Base-by-base conservation (phyloP, 352 stramenopile species). In the Pythium dissimile region DNA sequence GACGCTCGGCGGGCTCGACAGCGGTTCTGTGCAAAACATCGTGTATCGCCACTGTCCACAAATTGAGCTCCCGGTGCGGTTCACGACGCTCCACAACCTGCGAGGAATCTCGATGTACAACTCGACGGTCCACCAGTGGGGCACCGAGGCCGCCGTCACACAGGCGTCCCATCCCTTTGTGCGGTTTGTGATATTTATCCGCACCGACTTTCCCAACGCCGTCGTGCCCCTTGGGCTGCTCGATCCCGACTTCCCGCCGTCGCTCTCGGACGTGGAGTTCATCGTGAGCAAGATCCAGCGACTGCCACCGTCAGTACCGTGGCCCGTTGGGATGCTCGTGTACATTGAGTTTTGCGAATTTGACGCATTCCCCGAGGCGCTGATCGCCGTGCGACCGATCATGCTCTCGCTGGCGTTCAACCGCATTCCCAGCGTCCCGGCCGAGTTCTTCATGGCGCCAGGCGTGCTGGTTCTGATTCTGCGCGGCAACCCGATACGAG, bases 1-100 rank as follows among this genome's bases (percentile, higher is more conserved):
- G 4, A 44, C 55, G 0, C 63, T 72, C 20, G 44, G 18, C 1
- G 3, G 16, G 2, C 43, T 85, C 21, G 59, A 82, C 24, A 27
- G 35, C 1, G n/a, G 23, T 9, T 71, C 64, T 3, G 47, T 73
- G 5, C 41, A 44, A 15, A 41, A 69, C 5, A 43, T 84, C 12
- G 48, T 69, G 10, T 64, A 83, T 12, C 73, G 69, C 7, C 67
- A 86, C 32, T 84, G 72, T 28, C 42, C 63, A 0, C 42, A 37
- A 5, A 32, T 84, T 6, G 70, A 82, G 21, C 46, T 82, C 5
- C 55, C 66, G 2, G 20, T 44, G 0, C 48, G 46, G 4, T 38
- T 84, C 0, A 23, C 59, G 1, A 20, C 58, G 9, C 80, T 82
- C 53, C 58, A 54, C 3, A 38, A 48, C 26, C 16, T 64, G 2